A percentile compares a stretch with the other conserved stretches of the same genome.
phyloP scores from a whole-genome alignment of 306 rosid species.

The Fagus crenata region DNA sequence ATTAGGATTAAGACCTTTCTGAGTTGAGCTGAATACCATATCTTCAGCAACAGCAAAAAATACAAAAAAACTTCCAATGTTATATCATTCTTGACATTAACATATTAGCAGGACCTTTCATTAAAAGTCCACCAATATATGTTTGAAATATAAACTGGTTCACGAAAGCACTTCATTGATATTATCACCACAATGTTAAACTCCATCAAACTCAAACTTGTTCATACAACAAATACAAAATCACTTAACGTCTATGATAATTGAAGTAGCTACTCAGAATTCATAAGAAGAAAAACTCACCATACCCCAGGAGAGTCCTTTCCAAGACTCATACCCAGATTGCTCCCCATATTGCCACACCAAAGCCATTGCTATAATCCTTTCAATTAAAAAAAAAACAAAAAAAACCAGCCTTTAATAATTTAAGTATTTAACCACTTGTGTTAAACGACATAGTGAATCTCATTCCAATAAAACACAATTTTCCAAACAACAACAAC shows the following conservation, averaged over 20 bases:
- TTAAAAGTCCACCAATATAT: background rate
- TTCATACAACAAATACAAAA: background rate
- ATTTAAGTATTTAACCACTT: background rate
- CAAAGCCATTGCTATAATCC: slow-evolving; percentile 93
- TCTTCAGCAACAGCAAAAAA: background rate
- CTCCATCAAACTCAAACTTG: background rate
- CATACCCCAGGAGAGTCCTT: slow-evolving; percentile 98
- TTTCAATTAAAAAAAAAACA: slow-evolving; percentile 23
- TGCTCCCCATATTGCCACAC: slow-evolving; percentile 92
- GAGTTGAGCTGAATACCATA: background rate
- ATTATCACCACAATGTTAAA: background rate
- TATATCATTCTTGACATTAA: background rate
- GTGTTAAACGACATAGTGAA: background rate
- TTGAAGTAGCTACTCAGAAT: background rate
- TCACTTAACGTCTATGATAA: background rate
- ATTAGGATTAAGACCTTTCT: background rate
- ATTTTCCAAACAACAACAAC: no score
- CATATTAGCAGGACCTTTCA: background rate
- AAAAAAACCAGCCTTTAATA: background rate
- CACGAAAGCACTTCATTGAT: background rate
- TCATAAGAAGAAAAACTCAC: slow-evolving; percentile 40
- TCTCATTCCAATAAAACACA: background rate
- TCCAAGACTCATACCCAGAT: slow-evolving; percentile 78
- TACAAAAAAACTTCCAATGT: background rate
- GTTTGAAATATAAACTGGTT: background rate